phyloP scores from a whole-genome alignment of 1,139 yeast species.

The Debaryomycetaceae sp. region DNA sequence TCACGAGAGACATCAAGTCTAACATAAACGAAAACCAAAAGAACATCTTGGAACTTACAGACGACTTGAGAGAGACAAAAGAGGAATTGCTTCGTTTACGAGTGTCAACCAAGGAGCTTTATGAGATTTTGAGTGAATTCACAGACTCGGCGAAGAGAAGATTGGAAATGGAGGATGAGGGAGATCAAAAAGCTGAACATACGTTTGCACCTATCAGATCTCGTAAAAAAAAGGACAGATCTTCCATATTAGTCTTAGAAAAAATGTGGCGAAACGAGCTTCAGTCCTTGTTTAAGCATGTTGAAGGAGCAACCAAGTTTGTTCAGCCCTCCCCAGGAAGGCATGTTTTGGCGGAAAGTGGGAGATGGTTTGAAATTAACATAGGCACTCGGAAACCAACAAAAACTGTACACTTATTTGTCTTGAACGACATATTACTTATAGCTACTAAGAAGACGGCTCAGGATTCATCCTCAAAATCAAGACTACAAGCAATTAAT shows the following conservation, averaged over 20 bases:
- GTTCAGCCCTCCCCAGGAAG: conserved; percentile 77
- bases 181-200: not conserved
- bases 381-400: conserved; percentile 83
- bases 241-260: conserved; percentile 70
- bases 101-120: conserved; percentile 56
- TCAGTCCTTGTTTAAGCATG: conserved; percentile 69
- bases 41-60: conserved; percentile 66
- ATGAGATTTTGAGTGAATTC: conserved; percentile 63
- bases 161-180: conserved; percentile 39
- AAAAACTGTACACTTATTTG: conserved; percentile 70
- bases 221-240: conserved; percentile 47
- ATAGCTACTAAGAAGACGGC: conserved; percentile 63
- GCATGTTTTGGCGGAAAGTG: conserved; percentile 76
- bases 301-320: conserved; percentile 85
- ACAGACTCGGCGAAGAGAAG: conserved; percentile 65
- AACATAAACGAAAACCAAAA: conserved; percentile 70
- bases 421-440: conserved; percentile 73
- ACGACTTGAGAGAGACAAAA: conserved; percentile 60
- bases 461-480: conserved; percentile 24
- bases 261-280: conserved; percentile 80
- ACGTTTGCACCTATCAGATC: not conserved
- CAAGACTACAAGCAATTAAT: conserved; percentile 64
- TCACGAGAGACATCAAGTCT: conserved; percentile 61
- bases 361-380: conserved; percentile 84
- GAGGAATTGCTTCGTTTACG: conserved; percentile 63